A percentile compares a stretch with the other conserved stretches of the same genome.
Conservation (phyloP, 2,329 filamentous ascomycete genomes). For the Fusarium chuoi region DNA sequence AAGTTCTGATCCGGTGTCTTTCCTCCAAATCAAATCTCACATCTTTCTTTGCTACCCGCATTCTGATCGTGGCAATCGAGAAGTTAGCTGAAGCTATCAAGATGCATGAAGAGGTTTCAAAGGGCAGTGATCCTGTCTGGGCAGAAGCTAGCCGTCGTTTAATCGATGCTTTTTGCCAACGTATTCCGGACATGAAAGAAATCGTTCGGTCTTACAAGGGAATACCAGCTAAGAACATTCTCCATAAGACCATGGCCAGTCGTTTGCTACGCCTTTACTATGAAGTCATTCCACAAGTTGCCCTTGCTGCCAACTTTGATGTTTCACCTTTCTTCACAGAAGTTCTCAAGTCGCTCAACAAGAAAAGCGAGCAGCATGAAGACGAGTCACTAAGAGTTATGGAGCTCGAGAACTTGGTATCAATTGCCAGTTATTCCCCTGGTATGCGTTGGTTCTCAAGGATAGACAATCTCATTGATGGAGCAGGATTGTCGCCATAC, state of each 20-base stretch:
- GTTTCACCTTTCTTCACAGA: conserved; percentile 80
- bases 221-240: conserved; percentile 72
- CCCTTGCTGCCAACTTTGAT: conserved; percentile 87
- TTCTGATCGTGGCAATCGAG: conserved; percentile 80
- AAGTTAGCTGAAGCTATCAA: conserved; percentile 76
- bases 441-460: conserved; percentile 93
- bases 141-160: conserved; percentile 74
- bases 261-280: conserved; percentile 87
- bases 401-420: conserved; percentile 83
- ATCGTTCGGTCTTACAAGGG: conserved; percentile 78
- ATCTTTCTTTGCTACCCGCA: conserved; percentile 83
- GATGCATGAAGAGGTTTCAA: conserved; percentile 64
- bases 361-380: conserved; percentile 60
- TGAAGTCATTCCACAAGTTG: conserved; percentile 80
- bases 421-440: conserved; percentile 82
- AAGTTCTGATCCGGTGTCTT: conserved; percentile 81
- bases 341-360: conserved; percentile 71
- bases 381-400: conserved; percentile 69
- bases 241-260: conserved; percentile 82
- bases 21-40: conserved; percentile 81
- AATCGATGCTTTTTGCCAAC: conserved; percentile 77
- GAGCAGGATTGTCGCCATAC: conserved; percentile 67
- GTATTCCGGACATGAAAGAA: conserved; percentile 85
- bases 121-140: conserved; percentile 66
- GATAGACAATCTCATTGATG: conserved; percentile 66